Base-by-base conservation (phyloP, 768 basidiomycete genomes). In the Pseudohyphozyma bogoriensis region DNA sequence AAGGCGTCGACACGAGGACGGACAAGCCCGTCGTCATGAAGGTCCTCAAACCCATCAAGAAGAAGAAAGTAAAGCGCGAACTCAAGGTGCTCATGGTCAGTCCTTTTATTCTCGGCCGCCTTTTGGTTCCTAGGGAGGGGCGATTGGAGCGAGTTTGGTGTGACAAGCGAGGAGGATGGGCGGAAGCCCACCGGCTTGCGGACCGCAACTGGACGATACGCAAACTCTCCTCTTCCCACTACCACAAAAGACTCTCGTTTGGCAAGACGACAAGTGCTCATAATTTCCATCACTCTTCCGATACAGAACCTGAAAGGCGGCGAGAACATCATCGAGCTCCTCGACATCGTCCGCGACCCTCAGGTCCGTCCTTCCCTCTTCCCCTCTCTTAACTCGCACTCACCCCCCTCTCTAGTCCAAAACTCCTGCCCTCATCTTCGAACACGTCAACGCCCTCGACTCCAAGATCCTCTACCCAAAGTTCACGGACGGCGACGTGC, bases 1-100 rank as follows among this genome's bases (percentile, higher is more conserved):
- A 63, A 29, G 67, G 52, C 3, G 28, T 56, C 58, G 52, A 65
- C 36, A 37, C 73, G 24, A 55, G 20, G 69, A 71, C 22, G 59
- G 68, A 32, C 36, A 62, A 69, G 32, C 29, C 37, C 16, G 50
- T 64, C 33, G 63, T 68, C n/a, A 53, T 62, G 55, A 67, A 69
- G 22, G 63, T 62, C 6, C 46, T 68, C 46, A 65, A 64, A 40
- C 63, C 67, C 18, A 55, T 67, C 57, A 61, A 66, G 46, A 64
- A 66, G 58, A 65, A 63, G 61, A 68, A 68, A 57, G 54, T 69
- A 55, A 69, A 69, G 63, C 62, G 68, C 35, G 68, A 69, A 58
- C 55, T 69, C 58, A 67, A 69, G 31, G 40, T 62, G 8, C 36
- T 57, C 13, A 56, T 35, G 44, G 37, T 37, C 12, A 18, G 31